Percentiles rank a stretch among this genome's conserved stretches.
phyloP scores from a whole-genome alignment of 1,139 yeast species.

The Spencermartinsiella ligniputridi region DNA sequence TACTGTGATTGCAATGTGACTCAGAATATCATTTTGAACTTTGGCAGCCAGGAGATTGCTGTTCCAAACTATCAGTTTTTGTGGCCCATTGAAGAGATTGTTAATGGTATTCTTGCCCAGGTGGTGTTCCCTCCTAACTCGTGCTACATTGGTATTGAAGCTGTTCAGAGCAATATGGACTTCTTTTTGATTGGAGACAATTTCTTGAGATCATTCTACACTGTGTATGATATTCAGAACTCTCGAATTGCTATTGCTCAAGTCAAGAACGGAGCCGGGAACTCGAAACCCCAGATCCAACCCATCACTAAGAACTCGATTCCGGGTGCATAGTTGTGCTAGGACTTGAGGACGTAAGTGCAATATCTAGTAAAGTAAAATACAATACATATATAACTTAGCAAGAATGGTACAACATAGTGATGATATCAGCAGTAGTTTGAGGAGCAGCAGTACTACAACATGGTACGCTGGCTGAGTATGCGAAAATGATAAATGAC shows the following conservation, averaged over 20 bases:
- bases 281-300: conserved; percentile 24
- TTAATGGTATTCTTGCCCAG: conserved; percentile 28
- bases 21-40: conserved; percentile 39
- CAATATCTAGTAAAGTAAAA: too few relatives aligned
- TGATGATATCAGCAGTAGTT: too few relatives aligned
- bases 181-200: conserved; percentile 45
- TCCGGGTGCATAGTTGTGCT: conserved; percentile 26
- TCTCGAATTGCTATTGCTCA: conserved; percentile 50
- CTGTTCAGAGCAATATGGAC: conserved; percentile 23
- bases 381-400: too few relatives aligned
- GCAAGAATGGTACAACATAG: too few relatives aligned
- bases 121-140: conserved; percentile 36
- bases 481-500: too few relatives aligned
- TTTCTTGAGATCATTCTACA: conserved; percentile 48
- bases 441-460: too few relatives aligned
- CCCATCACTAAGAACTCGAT: conserved; percentile 27
- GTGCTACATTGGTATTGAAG: conserved; percentile 35
- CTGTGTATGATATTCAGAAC: conserved; percentile 52
- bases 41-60: conserved; percentile 48
- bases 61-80: conserved; percentile 45
- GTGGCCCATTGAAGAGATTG: conserved; percentile 35
- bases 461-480: too few relatives aligned
- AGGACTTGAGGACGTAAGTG: too few relatives aligned
- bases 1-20: conserved; percentile 38
- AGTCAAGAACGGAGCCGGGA: conserved; percentile 31